Evolutionary conservation across 2,329 filamentous ascomycete genomes (phyloP).

Genomic region (Fusarium sterilihyphosum): DNA sequence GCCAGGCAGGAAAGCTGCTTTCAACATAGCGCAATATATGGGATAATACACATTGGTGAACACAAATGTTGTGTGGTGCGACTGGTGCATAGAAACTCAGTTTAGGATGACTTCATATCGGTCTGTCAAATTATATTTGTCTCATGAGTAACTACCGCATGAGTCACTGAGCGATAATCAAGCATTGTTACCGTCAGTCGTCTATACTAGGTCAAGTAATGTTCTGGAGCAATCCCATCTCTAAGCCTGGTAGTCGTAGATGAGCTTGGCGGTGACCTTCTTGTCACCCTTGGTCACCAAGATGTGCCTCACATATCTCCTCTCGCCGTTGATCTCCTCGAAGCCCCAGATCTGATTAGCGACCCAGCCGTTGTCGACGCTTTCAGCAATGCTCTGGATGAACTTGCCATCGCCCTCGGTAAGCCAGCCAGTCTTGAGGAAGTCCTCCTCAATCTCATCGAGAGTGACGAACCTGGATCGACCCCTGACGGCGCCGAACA

Average conservation of each 20-base stretch:
- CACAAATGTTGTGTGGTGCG: neutral
- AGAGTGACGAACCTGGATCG: conserved; percentile 61
- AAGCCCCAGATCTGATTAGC: conserved; percentile 71
- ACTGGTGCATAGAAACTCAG: neutral
- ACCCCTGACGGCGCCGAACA: conserved; percentile 79
- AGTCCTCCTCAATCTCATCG: conserved; percentile 64
- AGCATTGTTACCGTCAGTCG: neutral
- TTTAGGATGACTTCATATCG: neutral
- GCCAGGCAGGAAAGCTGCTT: conserved; percentile 28
- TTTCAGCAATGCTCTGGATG: conserved; percentile 72
- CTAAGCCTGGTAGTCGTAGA: conserved; percentile 62
- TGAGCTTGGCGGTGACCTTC: conserved; percentile 61
- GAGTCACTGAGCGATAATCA: neutral
- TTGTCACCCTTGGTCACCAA: conserved; percentile 61
- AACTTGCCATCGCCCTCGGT: conserved; percentile 68
- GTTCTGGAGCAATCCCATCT: neutral
- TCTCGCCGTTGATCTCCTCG: conserved; percentile 61
- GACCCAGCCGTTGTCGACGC: conserved; percentile 62
- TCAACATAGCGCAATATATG: conserved; percentile 33
- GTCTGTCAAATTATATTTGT: conserved; percentile 4
- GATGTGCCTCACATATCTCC: conserved; percentile 64
- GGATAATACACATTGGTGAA: conserved; percentile 9
- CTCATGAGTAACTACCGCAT: neutral
- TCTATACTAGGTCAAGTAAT: conserved; percentile 2
- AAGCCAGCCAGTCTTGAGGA: conserved; percentile 67